Conservation (phyloP, 1,139 yeast genomes). For the Hyphopichia pseudoburtonii region DNA sequence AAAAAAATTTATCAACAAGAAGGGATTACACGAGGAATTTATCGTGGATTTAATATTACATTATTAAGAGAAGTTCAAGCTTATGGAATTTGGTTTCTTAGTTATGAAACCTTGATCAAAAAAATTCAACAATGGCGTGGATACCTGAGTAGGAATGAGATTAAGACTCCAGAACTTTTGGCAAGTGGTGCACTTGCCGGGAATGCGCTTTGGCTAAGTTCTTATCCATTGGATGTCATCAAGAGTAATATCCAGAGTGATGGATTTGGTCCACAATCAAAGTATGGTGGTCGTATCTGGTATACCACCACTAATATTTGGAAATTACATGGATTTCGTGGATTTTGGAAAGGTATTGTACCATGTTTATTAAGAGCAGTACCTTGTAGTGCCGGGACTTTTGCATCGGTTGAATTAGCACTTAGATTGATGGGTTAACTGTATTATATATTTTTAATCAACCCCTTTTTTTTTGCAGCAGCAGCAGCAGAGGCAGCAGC, state of each 20-base stretch:
- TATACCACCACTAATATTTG: constrained; percentile 51
- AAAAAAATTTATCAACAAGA: constrained; percentile 41
- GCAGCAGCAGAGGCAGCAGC: too few relatives aligned
- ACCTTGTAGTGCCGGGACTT: constrained; percentile 76
- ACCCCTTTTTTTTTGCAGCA: constrained; percentile 1
- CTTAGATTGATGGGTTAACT: constrained; percentile 54
- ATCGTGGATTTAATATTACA: constrained; percentile 62
- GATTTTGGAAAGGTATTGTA: constrained; percentile 71
- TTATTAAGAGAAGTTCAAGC: constrained; percentile 72
- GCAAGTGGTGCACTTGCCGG: constrained; percentile 71
- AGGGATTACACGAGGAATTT: constrained; percentile 54
- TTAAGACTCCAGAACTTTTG: constrained; percentile 62
- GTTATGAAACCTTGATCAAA: constrained; percentile 64
- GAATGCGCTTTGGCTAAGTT: constrained; percentile 67
- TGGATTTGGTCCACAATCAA: constrained; percentile 46
- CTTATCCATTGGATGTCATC: constrained; percentile 72
- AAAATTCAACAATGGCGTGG: constrained; percentile 32
- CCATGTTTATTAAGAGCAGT: constrained; percentile 71
- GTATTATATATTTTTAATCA: too few relatives aligned
- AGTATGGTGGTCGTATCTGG: constrained; percentile 44
- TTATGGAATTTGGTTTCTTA: constrained; percentile 78
- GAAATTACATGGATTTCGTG: constrained; percentile 47
- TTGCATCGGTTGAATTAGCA: constrained; percentile 74
- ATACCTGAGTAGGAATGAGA: constrained; percentile 46
- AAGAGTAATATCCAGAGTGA: constrained; percentile 73